These are phyloP conservation scores for Pyronema domesticum DNA, from an alignment of 495 filamentous ascomycete genomes.

Conservation along the genomic window DNA sequence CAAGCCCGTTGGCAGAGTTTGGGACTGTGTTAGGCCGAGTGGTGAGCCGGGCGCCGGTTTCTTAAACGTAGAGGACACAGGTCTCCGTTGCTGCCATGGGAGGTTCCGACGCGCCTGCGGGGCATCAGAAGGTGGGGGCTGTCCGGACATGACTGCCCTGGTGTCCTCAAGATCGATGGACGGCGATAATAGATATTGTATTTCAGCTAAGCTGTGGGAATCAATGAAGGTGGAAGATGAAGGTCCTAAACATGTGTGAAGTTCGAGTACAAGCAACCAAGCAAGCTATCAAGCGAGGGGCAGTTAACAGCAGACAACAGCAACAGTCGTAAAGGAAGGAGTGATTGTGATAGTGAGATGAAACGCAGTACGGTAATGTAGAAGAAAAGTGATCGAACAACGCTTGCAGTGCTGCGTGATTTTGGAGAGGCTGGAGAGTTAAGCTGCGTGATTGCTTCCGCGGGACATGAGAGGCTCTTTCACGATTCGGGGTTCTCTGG, in stretches of 20 bases:
- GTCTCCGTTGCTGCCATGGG: conserved; percentile 23
- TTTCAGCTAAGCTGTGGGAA: background rate
- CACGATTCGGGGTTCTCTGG: background rate
- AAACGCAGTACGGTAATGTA: background rate
- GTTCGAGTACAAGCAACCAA: background rate
- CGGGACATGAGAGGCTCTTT: background rate
- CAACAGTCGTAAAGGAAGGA: background rate
- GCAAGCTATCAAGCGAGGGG: background rate
- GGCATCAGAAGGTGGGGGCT: background rate
- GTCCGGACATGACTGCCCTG: conserved; percentile 20
- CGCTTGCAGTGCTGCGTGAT: no score
- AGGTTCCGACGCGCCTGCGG: background rate
- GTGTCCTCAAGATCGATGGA: conserved; percentile 6
- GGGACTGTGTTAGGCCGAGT: conserved; percentile 8
- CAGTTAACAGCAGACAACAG: background rate
- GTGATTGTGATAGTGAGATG: background rate
- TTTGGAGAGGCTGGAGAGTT: background rate
- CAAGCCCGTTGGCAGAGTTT: background rate
- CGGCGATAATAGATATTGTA: conserved; percentile 4
- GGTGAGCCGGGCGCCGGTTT: conserved; percentile 10
- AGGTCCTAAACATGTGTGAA: background rate
- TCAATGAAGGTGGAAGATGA: background rate
- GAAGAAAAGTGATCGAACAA: background rate
- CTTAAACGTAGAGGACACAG: conserved; percentile 11
- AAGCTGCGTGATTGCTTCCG: background rate